Evolutionary conservation across 768 basidiomycete genomes (phyloP).

Genomic region (Boletellus emodensis): DNA sequence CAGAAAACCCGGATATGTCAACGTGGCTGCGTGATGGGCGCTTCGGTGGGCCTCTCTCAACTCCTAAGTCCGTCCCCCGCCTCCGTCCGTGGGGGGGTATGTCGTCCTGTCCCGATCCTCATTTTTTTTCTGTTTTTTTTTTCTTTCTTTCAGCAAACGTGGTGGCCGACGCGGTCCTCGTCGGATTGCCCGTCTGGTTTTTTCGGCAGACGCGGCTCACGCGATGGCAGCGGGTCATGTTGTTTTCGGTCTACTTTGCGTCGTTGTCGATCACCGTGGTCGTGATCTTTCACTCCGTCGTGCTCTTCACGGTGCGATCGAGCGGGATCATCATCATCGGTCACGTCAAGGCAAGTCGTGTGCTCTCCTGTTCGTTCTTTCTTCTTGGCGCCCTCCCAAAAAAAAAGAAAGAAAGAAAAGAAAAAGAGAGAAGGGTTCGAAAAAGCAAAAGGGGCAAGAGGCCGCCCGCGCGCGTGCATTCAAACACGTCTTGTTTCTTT

Average conservation of each 20-base stretch:
- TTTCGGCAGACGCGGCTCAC: slow-evolving; percentile 5
- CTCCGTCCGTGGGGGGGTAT: background rate
- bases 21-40: background rate
- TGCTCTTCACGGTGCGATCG: slow-evolving; percentile 1
- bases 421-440: background rate
- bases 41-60: slow-evolving; percentile 12
- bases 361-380: background rate
- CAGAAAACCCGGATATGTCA: slow-evolving; percentile 16
- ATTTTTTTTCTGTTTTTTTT: background rate
- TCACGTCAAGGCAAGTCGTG: slow-evolving; percentile 21
- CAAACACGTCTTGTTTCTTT: too few relatives aligned
- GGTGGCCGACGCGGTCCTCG: slow-evolving; percentile 17
- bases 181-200: slow-evolving; percentile 15
- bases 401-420: background rate
- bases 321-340: slow-evolving; percentile 12
- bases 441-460: too few relatives aligned
- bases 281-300: slow-evolving; percentile 14
- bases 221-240: slow-evolving; percentile 13
- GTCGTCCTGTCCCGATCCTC: background rate
- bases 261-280: slow-evolving; percentile 17
- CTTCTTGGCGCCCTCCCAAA: background rate
- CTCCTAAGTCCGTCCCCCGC: slow-evolving; percentile 18
- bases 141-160: slow-evolving; percentile 11
- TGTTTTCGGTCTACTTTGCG: slow-evolving; percentile 18
- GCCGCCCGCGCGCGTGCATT: too few relatives aligned